These are phyloP conservation scores for Vicia faba DNA, from an alignment of 306 rosid species.

Conservation along the genomic window DNA sequence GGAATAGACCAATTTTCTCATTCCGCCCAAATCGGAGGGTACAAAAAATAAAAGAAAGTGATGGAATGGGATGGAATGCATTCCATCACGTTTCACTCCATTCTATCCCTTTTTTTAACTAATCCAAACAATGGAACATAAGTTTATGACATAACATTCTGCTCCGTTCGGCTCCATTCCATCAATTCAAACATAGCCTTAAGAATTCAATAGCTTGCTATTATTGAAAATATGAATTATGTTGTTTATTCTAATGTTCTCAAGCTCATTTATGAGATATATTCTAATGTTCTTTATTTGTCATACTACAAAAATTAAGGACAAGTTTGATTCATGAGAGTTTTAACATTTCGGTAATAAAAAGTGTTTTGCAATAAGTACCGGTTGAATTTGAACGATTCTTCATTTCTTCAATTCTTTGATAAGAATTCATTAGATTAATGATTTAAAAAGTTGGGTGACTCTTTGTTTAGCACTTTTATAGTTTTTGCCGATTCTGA, in stretches of 20 bases:
- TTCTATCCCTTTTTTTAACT: too few relatives aligned
- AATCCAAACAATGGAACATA: too few relatives aligned
- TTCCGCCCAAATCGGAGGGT: too few relatives aligned
- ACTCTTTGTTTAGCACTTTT: slow-evolving; percentile 19
- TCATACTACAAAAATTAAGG: slow-evolving; percentile 19
- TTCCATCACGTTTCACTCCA: too few relatives aligned
- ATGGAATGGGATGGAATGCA: too few relatives aligned
- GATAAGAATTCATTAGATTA: background rate
- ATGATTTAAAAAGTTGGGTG: slow-evolving; percentile 13
- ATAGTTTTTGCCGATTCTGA: slow-evolving; percentile 13
- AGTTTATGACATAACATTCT: too few relatives aligned
- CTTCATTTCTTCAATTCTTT: slow-evolving; percentile 18
- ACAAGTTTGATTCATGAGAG: background rate
- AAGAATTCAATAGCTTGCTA: background rate
- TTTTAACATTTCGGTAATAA: background rate
- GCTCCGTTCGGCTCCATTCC: too few relatives aligned
- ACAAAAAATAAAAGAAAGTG: too few relatives aligned
- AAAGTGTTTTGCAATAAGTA: slow-evolving; percentile 19
- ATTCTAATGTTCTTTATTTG: slow-evolving; percentile 20
- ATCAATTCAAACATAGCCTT: too few relatives aligned
- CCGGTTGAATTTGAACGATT: background rate
- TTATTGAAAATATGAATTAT: slow-evolving; percentile 20
- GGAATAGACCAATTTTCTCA: too few relatives aligned
- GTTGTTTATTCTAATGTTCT: too few relatives aligned
- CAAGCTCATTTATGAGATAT: background rate